Percentiles rank a stretch among this genome's conserved stretches.
Evolutionary conservation across 805 yeast species (phyloP).

Genomic region (Martiniozyma abietophila): DNA sequence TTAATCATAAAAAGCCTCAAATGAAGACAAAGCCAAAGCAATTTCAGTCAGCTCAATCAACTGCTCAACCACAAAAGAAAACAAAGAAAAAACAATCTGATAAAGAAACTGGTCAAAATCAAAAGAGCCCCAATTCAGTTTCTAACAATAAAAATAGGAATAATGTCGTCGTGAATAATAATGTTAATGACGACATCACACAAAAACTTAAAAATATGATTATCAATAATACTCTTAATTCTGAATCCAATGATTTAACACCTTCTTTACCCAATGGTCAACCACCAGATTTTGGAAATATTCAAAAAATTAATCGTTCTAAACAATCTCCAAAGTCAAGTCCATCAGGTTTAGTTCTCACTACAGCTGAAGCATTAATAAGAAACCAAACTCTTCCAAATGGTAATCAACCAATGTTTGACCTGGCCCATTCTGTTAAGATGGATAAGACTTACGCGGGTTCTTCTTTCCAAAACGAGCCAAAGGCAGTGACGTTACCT

Average conservation of each 20-base stretch:
- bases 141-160: conserved; percentile 6
- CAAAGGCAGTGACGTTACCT: conserved; percentile 46
- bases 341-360: conserved; percentile 2
- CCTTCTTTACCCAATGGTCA: conserved; percentile 13
- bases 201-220: too few relatives aligned
- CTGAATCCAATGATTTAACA: conserved; percentile 2
- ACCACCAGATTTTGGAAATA: conserved; percentile 11
- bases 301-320: conserved; percentile 2
- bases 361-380: conserved; percentile 10
- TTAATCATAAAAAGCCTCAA: conserved; percentile 6
- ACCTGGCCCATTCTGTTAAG: conserved; percentile 10
- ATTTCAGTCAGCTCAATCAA: too few relatives aligned
- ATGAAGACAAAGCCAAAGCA: too few relatives aligned
- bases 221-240: not conserved
- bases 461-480: conserved; percentile 47
- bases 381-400: conserved; percentile 12
- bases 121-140: not conserved
- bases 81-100: too few relatives aligned
- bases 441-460: conserved; percentile 41
- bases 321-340: conserved; percentile 6
- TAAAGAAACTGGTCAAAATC: not conserved
- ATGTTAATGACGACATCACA: too few relatives aligned
- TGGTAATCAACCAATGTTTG: conserved; percentile 13
- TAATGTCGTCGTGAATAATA: conserved; percentile 11
- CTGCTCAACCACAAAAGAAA: too few relatives aligned